Percentiles rank a stretch among this genome's conserved stretches.
Conservation (phyloP, 179 eudicot genomes). For the Kewa caespitosa region DNA sequence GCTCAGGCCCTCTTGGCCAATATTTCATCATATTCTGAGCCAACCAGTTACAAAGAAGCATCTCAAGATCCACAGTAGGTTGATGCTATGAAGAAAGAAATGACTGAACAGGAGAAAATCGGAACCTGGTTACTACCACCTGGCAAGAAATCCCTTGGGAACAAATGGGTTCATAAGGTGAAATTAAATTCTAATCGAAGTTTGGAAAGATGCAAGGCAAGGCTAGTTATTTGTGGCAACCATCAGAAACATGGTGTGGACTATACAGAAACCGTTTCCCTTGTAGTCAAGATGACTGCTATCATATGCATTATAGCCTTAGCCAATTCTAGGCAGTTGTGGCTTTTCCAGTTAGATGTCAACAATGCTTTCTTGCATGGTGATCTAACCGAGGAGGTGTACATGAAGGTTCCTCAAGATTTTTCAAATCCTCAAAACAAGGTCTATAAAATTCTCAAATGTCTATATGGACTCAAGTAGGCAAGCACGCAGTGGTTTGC, state of each 20-base stretch:
- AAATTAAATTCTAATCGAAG: background rate
- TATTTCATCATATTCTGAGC: background rate
- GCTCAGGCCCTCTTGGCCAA: background rate
- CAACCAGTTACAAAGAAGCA: background rate
- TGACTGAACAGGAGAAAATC: background rate
- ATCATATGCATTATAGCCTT: background rate
- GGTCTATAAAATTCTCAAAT: background rate
- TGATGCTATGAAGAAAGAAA: background rate
- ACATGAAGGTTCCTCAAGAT: background rate
- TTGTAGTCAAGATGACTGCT: background rate
- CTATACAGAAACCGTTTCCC: background rate
- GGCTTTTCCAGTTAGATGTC: background rate
- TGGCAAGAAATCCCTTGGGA: background rate
- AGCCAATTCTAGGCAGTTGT: background rate
- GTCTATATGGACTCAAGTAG: background rate
- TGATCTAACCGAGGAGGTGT: background rate
- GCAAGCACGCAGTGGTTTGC: background rate
- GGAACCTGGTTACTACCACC: background rate
- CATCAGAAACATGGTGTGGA: background rate
- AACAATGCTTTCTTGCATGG: background rate
- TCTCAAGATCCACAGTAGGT: background rate
- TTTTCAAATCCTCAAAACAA: background rate
- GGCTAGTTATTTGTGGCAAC: background rate
- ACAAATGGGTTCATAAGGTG: background rate
- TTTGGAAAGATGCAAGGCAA: background rate